Evolutionary conservation across 768 basidiomycete species (phyloP), one percentile per base, ranked within the genome.

Genomic region (Russula virescens): DNA sequence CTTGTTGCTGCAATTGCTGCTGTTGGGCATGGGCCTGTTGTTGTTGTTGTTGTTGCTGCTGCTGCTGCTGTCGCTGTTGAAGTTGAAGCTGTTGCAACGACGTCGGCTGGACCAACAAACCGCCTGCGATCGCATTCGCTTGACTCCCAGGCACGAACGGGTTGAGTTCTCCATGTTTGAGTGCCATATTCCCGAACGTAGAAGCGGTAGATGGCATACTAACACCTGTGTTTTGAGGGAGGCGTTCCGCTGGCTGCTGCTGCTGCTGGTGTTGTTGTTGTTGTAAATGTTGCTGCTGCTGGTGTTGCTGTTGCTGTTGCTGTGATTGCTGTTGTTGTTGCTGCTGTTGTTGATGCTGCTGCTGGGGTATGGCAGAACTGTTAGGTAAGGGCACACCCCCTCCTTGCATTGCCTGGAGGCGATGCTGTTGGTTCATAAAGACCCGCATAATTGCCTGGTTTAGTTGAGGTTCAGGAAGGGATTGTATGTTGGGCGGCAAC

Each of bases 101-200:
- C 34, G 48, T 8, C 6, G 56, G 47, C 16, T 63, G 61, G 18
- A 16, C 55, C 23, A 65, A 28, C 10, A 67, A 43, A 11, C 63
- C 63, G 25, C 59, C 65, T 42, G 63, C 45, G 5, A 65, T 58
- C 16, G 58, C 26, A 34, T 65, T 67, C 26, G 66, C 66, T 34
- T 65, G 60, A 5, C 63, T 61, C 18, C 63, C 63, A 11, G 66
- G 66, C 5, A 67, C 50, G 53, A 67, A 67, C 0, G 66, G 66
- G 34, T 67, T 67, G 38, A 67, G 55, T 50, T 67, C 66, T 4
- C 55, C 63, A 21, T 64, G 63, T 55, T 66, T 66, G n/a, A 55
- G 54, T n/a, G 25, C 51, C 31, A 61, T 61, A 45, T 48, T 65
- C 51, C 55, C 63, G 35, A 59, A 60, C 57, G 50, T 60, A 26